Evolutionary conservation across 306 rosid species (phyloP).

Genomic region (Cucumis cinereus): DNA sequence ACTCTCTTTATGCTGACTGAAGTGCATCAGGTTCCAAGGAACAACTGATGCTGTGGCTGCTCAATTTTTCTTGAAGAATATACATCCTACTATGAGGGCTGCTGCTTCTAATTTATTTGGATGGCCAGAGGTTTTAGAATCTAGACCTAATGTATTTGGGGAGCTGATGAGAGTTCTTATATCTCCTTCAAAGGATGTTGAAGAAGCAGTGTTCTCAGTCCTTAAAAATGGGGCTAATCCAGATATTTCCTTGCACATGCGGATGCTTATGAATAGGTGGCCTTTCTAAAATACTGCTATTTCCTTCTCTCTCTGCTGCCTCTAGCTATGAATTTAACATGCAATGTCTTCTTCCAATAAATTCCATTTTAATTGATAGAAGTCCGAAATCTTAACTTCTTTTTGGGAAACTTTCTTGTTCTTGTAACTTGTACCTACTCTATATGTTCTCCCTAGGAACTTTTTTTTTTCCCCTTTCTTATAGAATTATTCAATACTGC

Average conservation of each 20-base stretch:
- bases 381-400: too few species aligned
- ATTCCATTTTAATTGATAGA: background rate
- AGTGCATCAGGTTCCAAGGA: constrained; percentile 81
- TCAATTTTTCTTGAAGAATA: constrained; percentile 87
- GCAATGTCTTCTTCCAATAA: background rate
- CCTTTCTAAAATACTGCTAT: constrained; percentile 11
- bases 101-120: constrained; percentile 79
- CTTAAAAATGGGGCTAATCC: constrained; percentile 58
- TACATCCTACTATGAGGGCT: constrained; percentile 67
- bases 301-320: background rate
- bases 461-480: too few species aligned
- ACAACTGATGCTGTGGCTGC: constrained; percentile 73
- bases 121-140: constrained; percentile 38
- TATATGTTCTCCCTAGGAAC: too few species aligned
- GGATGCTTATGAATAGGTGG: constrained; percentile 94
- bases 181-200: constrained; percentile 66
- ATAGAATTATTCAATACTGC: too few species aligned
- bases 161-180: constrained; percentile 87
- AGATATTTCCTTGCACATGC: constrained; percentile 85
- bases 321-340: background rate
- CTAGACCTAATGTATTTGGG: constrained; percentile 82
- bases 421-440: background rate
- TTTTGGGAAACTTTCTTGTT: background rate
- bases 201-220: constrained; percentile 78
- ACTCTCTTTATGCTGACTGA: constrained; percentile 19